Percentiles rank a stretch among this genome's conserved stretches.
phyloP scores from a whole-genome alignment of 306 rosid genomes.

The Castanea sativa region DNA sequence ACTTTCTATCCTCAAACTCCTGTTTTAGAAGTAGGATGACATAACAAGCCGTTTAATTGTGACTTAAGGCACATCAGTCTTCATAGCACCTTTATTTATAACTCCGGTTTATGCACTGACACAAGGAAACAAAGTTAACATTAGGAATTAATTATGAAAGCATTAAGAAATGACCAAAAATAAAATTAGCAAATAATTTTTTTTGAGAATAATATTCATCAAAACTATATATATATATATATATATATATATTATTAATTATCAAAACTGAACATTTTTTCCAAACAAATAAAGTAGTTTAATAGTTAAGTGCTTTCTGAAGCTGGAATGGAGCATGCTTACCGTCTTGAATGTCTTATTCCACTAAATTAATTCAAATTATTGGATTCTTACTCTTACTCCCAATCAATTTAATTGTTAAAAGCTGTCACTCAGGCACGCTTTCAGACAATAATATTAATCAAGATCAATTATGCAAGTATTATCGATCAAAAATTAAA shows the following conservation, averaged over 20 bases:
- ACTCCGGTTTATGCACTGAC: neutral
- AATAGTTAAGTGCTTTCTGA: neutral
- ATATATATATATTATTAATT: neutral
- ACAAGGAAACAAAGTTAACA: neutral
- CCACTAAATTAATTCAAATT: too few species aligned
- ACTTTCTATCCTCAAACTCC: neutral
- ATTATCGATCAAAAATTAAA: too few species aligned
- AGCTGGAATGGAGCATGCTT: neutral
- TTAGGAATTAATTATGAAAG: neutral
- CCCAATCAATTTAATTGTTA: neutral
- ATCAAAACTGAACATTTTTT: neutral
- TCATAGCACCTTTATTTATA: neutral
- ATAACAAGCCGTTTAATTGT: neutral
- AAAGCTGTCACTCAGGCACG: neutral
- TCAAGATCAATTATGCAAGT: neutral
- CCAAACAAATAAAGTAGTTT: neutral
- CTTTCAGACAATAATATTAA: neutral
- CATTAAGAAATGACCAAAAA: neutral
- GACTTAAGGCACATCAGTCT: slow-evolving; percentile 17
- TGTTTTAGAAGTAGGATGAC: neutral
- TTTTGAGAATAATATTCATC: neutral
- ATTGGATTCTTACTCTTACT: too few species aligned
- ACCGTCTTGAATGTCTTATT: too few species aligned
- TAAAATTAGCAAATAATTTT: neutral
- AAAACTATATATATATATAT: neutral